A percentile compares a stretch with the other conserved stretches of the same genome.
Evolutionary conservation across 441 rosid genomes (phyloP).

Genomic region (Corymbia calophylla): DNA sequence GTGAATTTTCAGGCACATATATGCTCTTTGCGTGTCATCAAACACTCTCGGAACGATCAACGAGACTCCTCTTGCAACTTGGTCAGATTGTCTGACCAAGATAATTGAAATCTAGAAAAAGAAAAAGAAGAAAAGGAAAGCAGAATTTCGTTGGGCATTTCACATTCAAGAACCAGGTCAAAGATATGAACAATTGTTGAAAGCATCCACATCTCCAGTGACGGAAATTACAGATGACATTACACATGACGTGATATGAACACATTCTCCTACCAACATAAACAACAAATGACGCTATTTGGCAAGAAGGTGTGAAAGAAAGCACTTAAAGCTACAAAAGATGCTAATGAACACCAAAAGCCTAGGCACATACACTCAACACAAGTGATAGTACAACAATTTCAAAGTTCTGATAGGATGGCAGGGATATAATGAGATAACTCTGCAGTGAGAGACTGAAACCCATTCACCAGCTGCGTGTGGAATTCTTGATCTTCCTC

Average conservation of each 20-base stretch:
- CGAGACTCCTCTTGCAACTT: not conserved
- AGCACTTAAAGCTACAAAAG: not conserved
- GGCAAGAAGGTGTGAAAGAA: not conserved
- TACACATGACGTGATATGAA: not conserved
- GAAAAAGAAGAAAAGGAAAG: not conserved
- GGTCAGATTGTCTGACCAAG: not conserved
- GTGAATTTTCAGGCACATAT: not conserved
- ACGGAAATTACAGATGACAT: not conserved
- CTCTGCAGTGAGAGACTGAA: slow-evolving; percentile 99
- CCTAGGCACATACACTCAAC: not conserved
- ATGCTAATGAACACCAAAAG: not conserved
- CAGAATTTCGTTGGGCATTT: not conserved
- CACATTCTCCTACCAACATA: not conserved
- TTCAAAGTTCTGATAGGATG: slow-evolving; percentile 90
- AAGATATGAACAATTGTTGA: not conserved
- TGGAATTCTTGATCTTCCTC: slow-evolving; percentile 98
- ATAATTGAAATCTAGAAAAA: not conserved
- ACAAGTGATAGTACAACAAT: slow-evolving; percentile 2
- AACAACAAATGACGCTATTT: not conserved
- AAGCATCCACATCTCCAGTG: not conserved
- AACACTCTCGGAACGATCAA: not conserved
- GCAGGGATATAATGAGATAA: slow-evolving; percentile 98
- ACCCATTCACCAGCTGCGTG: slow-evolving; percentile 97
- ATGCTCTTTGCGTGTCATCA: not conserved
- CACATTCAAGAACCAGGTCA: not conserved